Evolutionary conservation across 805 yeast species (phyloP).

Genomic region (Grigorovia transvaalensis): DNA sequence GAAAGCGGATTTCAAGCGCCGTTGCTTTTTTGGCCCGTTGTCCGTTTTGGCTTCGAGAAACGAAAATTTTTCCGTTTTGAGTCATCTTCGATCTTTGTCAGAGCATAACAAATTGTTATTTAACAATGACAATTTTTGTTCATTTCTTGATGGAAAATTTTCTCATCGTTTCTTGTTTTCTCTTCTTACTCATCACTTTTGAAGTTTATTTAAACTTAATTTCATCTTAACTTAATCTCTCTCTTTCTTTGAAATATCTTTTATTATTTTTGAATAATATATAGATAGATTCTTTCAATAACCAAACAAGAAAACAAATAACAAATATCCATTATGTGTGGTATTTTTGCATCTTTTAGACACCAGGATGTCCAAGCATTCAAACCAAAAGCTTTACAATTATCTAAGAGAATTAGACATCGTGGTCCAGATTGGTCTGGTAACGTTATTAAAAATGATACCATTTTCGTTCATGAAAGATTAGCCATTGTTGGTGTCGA

Average conservation of each 20-base stretch:
- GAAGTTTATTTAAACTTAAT: background rate
- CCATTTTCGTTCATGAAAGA: constrained; percentile 90
- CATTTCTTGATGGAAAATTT: background rate
- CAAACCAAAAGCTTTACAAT: constrained; percentile 80
- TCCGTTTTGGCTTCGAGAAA: background rate
- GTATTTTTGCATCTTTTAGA: constrained; percentile 87
- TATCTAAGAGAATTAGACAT: constrained; percentile 89
- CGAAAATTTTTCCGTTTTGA: background rate
- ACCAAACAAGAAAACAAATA: background rate
- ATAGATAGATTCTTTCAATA: background rate
- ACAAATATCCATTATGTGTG: constrained; percentile 61
- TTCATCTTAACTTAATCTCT: too few relatives aligned
- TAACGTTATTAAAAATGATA: constrained; percentile 63
- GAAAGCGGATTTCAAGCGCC: background rate
- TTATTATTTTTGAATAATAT: background rate
- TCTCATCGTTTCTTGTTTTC: background rate
- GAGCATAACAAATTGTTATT: background rate
- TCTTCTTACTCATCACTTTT: background rate
- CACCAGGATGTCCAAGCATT: constrained; percentile 71
- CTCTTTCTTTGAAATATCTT: background rate
- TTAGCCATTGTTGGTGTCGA: constrained; percentile 95
- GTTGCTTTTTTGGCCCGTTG: background rate
- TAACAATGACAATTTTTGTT: background rate
- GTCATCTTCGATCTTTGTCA: background rate
- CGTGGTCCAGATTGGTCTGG: constrained; percentile 99